Evolutionary conservation across 257 asterid genomes (phyloP).

Genomic region (Verbena officinalis): DNA sequence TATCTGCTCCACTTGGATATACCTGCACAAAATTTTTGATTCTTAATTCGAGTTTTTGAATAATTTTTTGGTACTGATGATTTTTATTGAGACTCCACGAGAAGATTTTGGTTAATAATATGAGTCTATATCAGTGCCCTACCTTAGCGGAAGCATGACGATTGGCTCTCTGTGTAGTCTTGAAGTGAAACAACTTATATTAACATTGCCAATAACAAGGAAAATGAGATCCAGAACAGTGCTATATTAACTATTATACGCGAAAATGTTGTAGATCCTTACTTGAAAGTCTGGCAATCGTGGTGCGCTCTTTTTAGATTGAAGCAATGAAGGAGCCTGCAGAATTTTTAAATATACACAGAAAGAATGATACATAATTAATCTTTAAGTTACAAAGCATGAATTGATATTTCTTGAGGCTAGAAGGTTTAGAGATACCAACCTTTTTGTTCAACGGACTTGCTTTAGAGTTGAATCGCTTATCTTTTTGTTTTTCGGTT

Average conservation of each 20-base stretch:
- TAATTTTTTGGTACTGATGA: background rate
- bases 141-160: conserved; percentile 60
- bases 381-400: background rate
- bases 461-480: conserved; percentile 35
- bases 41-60: background rate
- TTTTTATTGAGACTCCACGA: no score
- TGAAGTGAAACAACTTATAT: conserved; percentile 54
- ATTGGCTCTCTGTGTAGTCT: conserved; percentile 60
- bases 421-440: conserved; percentile 31
- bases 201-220: conserved; percentile 3
- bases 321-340: conserved; percentile 40
- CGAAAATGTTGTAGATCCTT: conserved; percentile 23
- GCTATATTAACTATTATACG: background rate
- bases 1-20: conserved; percentile 36
- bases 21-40: conserved; percentile 30
- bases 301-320: conserved; percentile 47
- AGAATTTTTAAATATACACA: conserved; percentile 39
- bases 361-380: background rate
- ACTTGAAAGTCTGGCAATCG: conserved; percentile 58
- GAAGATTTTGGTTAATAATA: no score
- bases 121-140: conserved; percentile 19
- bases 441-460: conserved; percentile 65
- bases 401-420: background rate
- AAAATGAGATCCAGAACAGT: background rate
- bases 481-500: conserved; percentile 39